Conservation (phyloP, 2,329 filamentous ascomycete species). For the Nothophaeocryptopus gaeumannii region DNA sequence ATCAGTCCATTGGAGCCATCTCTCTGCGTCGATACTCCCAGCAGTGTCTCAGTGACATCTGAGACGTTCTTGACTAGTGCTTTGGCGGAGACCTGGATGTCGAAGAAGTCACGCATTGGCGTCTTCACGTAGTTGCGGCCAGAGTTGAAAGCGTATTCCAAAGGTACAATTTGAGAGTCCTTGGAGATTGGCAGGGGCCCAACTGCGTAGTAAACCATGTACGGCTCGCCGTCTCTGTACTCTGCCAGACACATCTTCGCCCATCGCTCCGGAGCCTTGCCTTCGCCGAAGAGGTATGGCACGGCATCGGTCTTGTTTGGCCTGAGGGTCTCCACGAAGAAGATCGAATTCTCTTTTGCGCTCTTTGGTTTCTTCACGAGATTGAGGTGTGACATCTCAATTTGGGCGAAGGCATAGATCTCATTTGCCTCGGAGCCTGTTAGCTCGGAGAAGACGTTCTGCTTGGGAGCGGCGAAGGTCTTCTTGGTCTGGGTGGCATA, state of each 20-base stretch:
- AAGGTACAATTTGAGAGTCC: conserved; percentile 37
- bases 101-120: conserved; percentile 28
- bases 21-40: conserved; percentile 42
- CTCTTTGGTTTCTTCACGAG: conserved; percentile 25
- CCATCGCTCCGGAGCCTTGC: conserved; percentile 40
- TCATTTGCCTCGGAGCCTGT: conserved; percentile 38
- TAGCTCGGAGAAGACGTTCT: conserved; percentile 44
- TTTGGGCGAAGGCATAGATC: conserved; percentile 43
- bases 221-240: conserved; percentile 39
- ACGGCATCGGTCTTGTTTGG: conserved; percentile 53
- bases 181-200: conserved; percentile 50
- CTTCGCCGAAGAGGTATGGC: conserved; percentile 43
- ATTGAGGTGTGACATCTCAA: conserved; percentile 30
- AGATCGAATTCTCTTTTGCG: conserved; percentile 29
- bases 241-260: conserved; percentile 47
- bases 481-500: conserved; percentile 8
- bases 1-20: conserved; percentile 38
- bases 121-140: conserved; percentile 37
- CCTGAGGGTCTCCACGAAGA: conserved; percentile 39
- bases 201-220: conserved; percentile 46
- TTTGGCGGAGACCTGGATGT: conserved; percentile 23
- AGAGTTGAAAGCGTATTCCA: conserved; percentile 45
- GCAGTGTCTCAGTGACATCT: conserved; percentile 48
- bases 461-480: conserved; percentile 39
- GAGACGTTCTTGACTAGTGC: conserved; percentile 36